Base-by-base conservation (phyloP, 306 rosid genomes). In the Prunus mume region DNA sequence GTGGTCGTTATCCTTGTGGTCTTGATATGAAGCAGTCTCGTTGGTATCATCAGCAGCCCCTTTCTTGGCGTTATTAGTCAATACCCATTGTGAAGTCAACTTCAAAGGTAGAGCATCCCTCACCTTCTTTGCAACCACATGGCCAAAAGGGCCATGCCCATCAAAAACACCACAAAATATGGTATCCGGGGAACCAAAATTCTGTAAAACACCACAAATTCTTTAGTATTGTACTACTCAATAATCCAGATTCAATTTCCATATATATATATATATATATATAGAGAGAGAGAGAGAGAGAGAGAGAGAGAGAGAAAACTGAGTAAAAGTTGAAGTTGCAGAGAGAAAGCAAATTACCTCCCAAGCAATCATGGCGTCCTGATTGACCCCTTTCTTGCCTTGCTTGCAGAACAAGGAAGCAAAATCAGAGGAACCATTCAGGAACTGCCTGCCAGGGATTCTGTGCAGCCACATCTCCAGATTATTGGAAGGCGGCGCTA, bases 111-210 rank as follows among this genome's bases (percentile, higher is more conserved):
- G 86, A 55, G 84, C 84, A 78, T 93, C 93, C 72, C 97, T 90
- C 25, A 93, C 93, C 83, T 87, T 90, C 87, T 81, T 94, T 12
- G 98, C 90, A 76, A 94, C 88, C 83, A 71, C 20, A 76, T 91
- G 98, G 28, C 98, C 98, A 77, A 27, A 18, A 24, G 96, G 98
- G 74, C 98, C 98, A n/a, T 94, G 98, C 3, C 98, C 98, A 81
- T 94, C 98, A 73, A 94, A 94, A 49, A 91, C 94, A 64, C 96
- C 98, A 67, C 98, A 93, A 49, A 93, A 89, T 13, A 84, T 76
- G 9, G 86, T 65, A 67, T 83, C 91, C 13, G 76, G 74, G 73
- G 87, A 84, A 30, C 89, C 79, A 55, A 94, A 90, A 55, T 87
- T 94, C 87, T 94, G 84, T 47, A 57, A 24, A 49, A 57, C 49